Evolutionary conservation across 495 filamentous ascomycete genomes (phyloP).

Genomic region (Talaromyces borbonicus): DNA sequence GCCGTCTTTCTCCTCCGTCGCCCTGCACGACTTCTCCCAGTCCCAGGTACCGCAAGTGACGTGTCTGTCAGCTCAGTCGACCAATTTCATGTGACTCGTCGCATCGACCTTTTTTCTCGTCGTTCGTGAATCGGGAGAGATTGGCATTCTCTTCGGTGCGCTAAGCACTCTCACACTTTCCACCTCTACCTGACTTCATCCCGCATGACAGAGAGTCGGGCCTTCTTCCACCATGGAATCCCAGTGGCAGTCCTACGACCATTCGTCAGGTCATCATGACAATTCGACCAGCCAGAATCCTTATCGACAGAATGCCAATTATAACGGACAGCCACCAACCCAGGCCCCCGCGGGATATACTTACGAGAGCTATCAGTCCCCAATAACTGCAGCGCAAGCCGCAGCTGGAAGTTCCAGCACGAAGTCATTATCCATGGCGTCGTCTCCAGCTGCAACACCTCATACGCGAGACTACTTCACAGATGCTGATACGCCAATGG

Average conservation of each 20-base stretch:
- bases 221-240: conserved; percentile 31
- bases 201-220: conserved; percentile 6
- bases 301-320: conserved; percentile 31
- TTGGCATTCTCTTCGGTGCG: background rate
- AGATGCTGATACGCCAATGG: conserved; percentile 83
- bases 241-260: conserved; percentile 44
- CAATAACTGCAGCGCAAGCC: conserved; percentile 29
- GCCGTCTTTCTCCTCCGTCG: conserved; percentile 4
- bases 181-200: background rate
- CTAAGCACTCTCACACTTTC: background rate
- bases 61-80: background rate
- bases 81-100: background rate
- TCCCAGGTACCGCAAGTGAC: background rate
- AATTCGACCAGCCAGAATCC: conserved; percentile 31
- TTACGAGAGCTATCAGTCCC: conserved; percentile 62
- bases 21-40: background rate
- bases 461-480: conserved; percentile 55
- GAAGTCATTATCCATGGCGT: conserved; percentile 44
- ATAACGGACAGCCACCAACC: conserved; percentile 33
- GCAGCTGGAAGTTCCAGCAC: conserved; percentile 45
- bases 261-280: conserved; percentile 32
- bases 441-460: conserved; percentile 56
- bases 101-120: background rate
- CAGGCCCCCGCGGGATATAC: conserved; percentile 59
- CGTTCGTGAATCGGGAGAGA: background rate